Base-by-base conservation (phyloP, 2,329 filamentous ascomycete species). In the Corniculantispora saksenae region DNA sequence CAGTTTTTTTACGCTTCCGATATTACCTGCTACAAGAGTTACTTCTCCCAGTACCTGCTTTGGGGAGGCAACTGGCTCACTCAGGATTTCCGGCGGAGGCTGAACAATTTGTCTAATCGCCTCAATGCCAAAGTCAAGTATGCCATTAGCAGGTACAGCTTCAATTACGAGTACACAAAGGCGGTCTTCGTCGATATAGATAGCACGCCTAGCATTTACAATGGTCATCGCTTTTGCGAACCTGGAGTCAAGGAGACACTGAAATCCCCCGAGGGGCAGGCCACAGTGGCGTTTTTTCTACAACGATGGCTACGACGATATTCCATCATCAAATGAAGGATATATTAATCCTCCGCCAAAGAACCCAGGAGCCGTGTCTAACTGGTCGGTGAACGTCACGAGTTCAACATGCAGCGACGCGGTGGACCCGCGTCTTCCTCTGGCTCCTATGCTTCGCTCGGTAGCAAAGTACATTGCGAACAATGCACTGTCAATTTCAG, bases 231-330 rank as follows among this genome's bases (percentile, higher is more conserved):
- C 8, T 58, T 58, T 25, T 58, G 55, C 17, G 55, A 58, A 38
- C 38, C 55, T 3, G 55, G 55, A 23, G 55, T 47, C 1, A 32
- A 27, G 23, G 38, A 47, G 23, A 45, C 55, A 25, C 40, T 45
- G 21, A 21, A 32, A 8, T 19, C 38, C 2, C 21, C 29, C 4
- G 15, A 21, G 2, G 40, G 19, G 13, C 55, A 58, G 40, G 47
- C 45, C 10, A 47, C 55, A 8, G 55, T 58, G 21, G 55, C 55
- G 13, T n/a, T 45, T 58, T 21, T 58, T 58, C 40, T 58, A 58
- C 19, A 12, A 21, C 25, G 15, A 58, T 21, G 55, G 38, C 23
- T 58, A 13, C 13, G 55, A 58, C 25, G 55, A 58, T 25, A 47
- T 58, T 5, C 55, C 55, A n/a, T n/a, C n/a, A n/a, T n/a, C n/a